Percentiles rank a stretch among this genome's conserved stretches.
Evolutionary conservation across 2,329 filamentous ascomycete species (phyloP).

Genomic region (Simplicillium aogashimaense): DNA sequence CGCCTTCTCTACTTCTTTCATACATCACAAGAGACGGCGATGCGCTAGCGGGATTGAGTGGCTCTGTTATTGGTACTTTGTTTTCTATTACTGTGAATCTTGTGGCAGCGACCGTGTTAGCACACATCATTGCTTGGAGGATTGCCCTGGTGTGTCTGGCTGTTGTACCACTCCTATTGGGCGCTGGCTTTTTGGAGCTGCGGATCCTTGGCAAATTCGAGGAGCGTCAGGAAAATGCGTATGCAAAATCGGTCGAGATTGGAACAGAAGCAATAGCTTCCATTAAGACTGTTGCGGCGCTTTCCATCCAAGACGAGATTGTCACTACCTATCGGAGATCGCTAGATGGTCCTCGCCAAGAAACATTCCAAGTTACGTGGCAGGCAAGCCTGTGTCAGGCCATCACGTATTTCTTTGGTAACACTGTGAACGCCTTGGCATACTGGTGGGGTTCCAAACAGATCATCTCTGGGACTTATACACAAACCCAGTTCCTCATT

Average conservation of each 20-base stretch:
- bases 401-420: conserved; percentile 37
- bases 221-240: conserved; percentile 48
- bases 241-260: conserved; percentile 47
- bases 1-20: conserved; percentile 46
- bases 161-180: conserved; percentile 53
- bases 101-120: conserved; percentile 51
- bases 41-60: conserved; percentile 51
- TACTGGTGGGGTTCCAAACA: conserved; percentile 60
- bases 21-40: conserved; percentile 57
- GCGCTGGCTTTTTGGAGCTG: conserved; percentile 54
- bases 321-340: conserved; percentile 27
- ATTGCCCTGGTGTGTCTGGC: conserved; percentile 59
- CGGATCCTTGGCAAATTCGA: conserved; percentile 47
- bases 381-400: conserved; percentile 35
- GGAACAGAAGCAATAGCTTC: conserved; percentile 52
- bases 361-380: conserved; percentile 22
- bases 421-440: conserved; percentile 51
- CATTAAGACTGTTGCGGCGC: conserved; percentile 48
- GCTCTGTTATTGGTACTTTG: conserved; percentile 54
- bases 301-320: conserved; percentile 28
- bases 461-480: conserved; percentile 46
- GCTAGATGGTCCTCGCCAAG: conserved; percentile 25
- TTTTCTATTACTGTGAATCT: conserved; percentile 56
- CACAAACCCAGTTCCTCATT: conserved; percentile 50
- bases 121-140: conserved; percentile 60